Conservation (phyloP, 2,329 filamentous ascomycete species). For the Cordyceps javanica region DNA sequence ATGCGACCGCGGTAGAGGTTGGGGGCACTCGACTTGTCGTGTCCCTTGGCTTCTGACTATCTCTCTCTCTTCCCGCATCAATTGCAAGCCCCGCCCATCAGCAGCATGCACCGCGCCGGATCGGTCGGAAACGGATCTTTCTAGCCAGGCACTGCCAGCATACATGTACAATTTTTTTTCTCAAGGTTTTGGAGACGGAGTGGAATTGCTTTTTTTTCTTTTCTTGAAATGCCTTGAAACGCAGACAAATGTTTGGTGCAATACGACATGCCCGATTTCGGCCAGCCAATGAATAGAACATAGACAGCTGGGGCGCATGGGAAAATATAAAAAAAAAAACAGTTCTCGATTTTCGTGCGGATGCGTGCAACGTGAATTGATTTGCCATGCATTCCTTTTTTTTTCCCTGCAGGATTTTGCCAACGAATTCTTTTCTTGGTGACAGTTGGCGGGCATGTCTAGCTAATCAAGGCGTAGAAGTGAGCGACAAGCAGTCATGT, state of each 20-base stretch:
- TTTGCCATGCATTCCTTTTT: no score
- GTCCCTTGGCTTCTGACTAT: neutral
- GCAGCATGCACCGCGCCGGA: neutral
- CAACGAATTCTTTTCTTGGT: no score
- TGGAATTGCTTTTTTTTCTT: neutral
- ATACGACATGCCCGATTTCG: neutral
- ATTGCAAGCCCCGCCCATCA: neutral
- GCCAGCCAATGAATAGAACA: neutral
- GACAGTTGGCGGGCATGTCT: no score
- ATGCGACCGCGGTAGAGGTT: no score
- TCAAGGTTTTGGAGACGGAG: neutral
- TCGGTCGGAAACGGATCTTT: neutral
- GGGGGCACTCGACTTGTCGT: no score
- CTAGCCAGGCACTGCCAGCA: neutral
- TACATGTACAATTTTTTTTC: constrained; percentile 2
- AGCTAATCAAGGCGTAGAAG: no score
- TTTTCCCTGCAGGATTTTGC: no score
- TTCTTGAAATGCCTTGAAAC: no score
- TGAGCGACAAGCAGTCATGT: no score
- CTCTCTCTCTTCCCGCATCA: no score
- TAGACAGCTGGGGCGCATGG: neutral
- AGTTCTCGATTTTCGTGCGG: neutral
- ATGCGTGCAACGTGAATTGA: no score
- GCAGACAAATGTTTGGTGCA: neutral
- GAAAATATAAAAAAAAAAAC: neutral